Conservation (phyloP, 306 rosid species). For the Vicia sativa region DNA sequence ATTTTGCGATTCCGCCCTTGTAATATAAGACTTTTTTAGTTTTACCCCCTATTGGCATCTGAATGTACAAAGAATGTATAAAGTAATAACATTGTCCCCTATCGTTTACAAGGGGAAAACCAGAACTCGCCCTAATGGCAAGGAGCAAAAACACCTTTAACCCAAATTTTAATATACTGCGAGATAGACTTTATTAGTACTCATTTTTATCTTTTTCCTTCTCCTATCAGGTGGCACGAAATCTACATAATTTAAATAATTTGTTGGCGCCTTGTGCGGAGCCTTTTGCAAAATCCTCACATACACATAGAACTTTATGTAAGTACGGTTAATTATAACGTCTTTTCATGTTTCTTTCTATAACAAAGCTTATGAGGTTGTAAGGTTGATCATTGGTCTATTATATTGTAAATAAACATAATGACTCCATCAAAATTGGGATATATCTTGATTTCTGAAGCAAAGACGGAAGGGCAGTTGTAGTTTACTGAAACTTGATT, state of each 20-base stretch:
- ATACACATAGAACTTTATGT: constrained; percentile 89
- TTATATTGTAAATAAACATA: constrained; percentile 20
- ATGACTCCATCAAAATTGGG: background rate
- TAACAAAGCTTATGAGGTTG: constrained; percentile 11
- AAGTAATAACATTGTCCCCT: too few species aligned
- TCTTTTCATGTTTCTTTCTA: constrained; percentile 34
- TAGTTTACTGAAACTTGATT: constrained; percentile 30
- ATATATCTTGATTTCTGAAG: constrained; percentile 28
- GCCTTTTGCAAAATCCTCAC: constrained; percentile 83
- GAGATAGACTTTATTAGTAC: constrained; percentile 26
- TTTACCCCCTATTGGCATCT: too few species aligned
- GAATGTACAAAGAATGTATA: too few species aligned
- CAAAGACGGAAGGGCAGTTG: background rate
- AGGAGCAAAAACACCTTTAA: too few species aligned
- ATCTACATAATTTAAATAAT: constrained; percentile 52
- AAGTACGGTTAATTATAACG: constrained; percentile 48
- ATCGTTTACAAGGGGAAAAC: too few species aligned
- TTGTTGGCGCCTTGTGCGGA: constrained; percentile 73
- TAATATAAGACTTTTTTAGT: too few species aligned
- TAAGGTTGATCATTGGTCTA: constrained; percentile 34
- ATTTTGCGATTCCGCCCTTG: too few species aligned
- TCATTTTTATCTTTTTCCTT: constrained; percentile 32
- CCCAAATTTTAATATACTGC: background rate
- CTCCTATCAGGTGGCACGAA: constrained; percentile 65
- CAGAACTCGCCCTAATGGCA: too few species aligned